Conservation (phyloP, 331 rosid genomes). For the Prunus yedoensis region DNA sequence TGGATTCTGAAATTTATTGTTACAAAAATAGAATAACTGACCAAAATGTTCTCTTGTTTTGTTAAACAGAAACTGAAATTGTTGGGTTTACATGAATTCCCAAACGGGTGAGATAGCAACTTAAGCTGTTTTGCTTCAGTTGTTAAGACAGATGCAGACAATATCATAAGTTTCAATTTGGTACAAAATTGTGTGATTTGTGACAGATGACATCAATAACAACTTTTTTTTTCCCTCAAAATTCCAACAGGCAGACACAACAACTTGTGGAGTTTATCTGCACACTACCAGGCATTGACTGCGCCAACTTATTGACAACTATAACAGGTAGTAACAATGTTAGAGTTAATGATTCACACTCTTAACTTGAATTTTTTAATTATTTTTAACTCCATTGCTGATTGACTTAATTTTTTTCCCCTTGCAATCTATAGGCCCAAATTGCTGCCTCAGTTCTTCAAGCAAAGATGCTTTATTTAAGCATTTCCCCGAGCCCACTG, state of each 20-base stretch:
- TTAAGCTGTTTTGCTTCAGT: not conserved
- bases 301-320: conserved; percentile 55
- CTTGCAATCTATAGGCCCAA: conserved; percentile 46
- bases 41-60: not conserved
- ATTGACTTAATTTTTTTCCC: not conserved
- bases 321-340: conserved; percentile 49
- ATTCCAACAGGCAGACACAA: conserved; percentile 39
- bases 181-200: not conserved
- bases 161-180: not conserved
- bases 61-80: conserved; percentile 51
- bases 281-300: conserved; percentile 54
- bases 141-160: not conserved
- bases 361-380: not conserved
- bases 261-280: conserved; percentile 52
- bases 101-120: conserved; percentile 55
- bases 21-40: not conserved
- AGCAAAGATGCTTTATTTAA: conserved; percentile 40
- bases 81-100: conserved; percentile 59
- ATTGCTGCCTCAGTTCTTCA: conserved; percentile 70
- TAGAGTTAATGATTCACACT: not conserved
- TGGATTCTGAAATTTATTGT: not conserved
- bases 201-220: not conserved
- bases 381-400: not conserved
- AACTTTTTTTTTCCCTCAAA: not conserved
- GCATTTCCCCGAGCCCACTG: conserved; percentile 61